Base-by-base conservation (phyloP, 164 flowering plant species). In the Platanus orientalis region DNA sequence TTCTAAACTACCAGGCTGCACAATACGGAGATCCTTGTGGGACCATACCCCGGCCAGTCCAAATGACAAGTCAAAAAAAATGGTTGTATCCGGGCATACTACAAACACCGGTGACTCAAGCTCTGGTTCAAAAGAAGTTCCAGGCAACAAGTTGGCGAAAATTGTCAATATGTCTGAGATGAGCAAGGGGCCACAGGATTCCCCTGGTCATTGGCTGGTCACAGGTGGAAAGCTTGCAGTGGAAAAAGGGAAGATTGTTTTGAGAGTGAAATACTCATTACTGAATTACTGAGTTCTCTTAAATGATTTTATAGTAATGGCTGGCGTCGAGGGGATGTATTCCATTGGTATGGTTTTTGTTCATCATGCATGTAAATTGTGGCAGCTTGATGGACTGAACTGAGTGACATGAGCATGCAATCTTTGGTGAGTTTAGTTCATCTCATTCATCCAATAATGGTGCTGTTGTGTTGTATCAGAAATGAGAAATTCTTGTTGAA, bases 191-290 rank as follows among this genome's bases (percentile, higher is more conserved):
- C 82, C 82, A 12, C 80, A 76, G 61, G 69, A 79, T 59, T 27
- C 68, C 16, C 80, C 82, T 17, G 82, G 82, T 14, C 75, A 79
- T 40, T 79, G 82, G 82, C 66, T 69, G 36, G 82, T 79, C n/a
- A 69, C 82, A 1, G 82, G 80, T 2, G 82, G 76, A 7, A 69
- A 65, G 66, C 80, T 79, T 51, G 14, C 57, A 79, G n/a, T n/a
- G n/a, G n/a, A n/a, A n/a, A n/a, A n/a, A n/a, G n/a, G n/a, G n/a
- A n/a, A n/a, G n/a, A n/a, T 79, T 51, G 67, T 72, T 40, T 55
- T 79, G 23, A 50, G 58, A 40, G 78, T 74, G 3, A 76, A 76
- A 52, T 76, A 76, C 47, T 76, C 80, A 6, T 68, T 76, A 5
- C 47, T 76, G 67, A 65, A 49, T 23, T 49, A 49, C 11, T 49